Percentiles rank a stretch among this genome's conserved stretches.
Conservation (phyloP, 1,284 basidiomycete species). For the Melampsora abietis-canadensis region DNA sequence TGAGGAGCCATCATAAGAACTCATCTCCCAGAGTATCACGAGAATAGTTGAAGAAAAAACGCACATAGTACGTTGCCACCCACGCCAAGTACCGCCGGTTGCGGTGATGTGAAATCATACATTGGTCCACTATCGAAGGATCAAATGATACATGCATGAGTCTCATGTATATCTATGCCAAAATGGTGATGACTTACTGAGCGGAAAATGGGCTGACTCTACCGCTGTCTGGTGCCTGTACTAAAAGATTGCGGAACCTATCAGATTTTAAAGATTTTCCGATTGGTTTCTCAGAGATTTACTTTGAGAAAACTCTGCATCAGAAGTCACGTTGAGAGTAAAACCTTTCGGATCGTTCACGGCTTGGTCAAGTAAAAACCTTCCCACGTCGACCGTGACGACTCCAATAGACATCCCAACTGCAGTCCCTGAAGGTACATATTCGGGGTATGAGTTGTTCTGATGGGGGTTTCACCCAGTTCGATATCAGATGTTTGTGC, state of each 20-base stretch:
- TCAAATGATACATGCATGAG: not conserved
- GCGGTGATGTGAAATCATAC: constrained; percentile 36
- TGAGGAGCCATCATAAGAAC: no score
- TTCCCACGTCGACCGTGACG: constrained; percentile 25
- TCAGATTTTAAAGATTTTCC: constrained; percentile 1
- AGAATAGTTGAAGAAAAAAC: not conserved
- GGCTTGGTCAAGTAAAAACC: constrained; percentile 17
- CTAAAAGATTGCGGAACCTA: constrained; percentile 11
- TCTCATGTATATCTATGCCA: not conserved
- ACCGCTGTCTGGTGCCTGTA: constrained; percentile 31
- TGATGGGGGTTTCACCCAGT: constrained; percentile 1
- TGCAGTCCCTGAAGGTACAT: constrained; percentile 23
- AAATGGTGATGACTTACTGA: constrained; percentile 21
- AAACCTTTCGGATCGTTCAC: constrained; percentile 14
- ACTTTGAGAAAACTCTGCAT: constrained; percentile 27
- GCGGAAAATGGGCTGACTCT: constrained; percentile 40
- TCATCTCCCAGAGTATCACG: no score
- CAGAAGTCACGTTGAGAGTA: constrained; percentile 22
- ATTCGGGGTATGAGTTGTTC: constrained; percentile 41
- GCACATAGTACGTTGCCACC: constrained; percentile 41
- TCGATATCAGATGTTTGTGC: not conserved
- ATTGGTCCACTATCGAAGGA: constrained; percentile 26
- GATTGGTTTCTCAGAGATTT: not conserved
- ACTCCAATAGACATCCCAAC: constrained; percentile 35
- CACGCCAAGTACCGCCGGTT: constrained; percentile 37